Base-by-base conservation (phyloP, 441 rosid genomes). In the Eruca vesicaria region DNA sequence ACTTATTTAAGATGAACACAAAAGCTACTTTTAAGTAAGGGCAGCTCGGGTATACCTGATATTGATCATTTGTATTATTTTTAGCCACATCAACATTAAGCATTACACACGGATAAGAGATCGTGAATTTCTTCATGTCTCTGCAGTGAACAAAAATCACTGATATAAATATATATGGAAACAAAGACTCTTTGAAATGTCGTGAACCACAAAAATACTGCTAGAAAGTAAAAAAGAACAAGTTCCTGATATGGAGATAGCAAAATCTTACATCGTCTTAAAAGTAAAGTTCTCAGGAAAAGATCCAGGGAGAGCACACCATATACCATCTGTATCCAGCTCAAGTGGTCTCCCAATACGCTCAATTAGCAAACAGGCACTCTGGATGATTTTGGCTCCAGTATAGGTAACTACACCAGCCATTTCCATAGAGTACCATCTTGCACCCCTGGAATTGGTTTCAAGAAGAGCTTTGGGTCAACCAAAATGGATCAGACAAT, bases 361-460 rank as follows among this genome's bases (percentile, higher is more conserved):
- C 70, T 96, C 97, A 82, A 96, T 88, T 69, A 96, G 96, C 83
- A 94, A 82, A 68, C 91, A 93, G 74, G 99, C 99, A 82, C 88
- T 92, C 81, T 96, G 99, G 78, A 96, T 96, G 66, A 96, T 96
- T 87, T 96, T 96, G 78, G 98, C 99, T 76, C 99, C 99, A 66
- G 98, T 96, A 81, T 96, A 94, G 18, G 99, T 96, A 79, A 96
- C 99, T 64, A 93, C 99, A 74, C 99, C 98, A 78, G 99, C 99
- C 99, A 96, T 96, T 89, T 96, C 99, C 99, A 93, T 96, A 23
- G 99, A 96, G 83, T 93, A 96, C 99, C 99, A 93, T 84, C 99
- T 92, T 80, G 99, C 99, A 78, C 99, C 99, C 87, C 99, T 96
- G 79, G 67, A 77, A 69, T 65, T 78, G 41, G 79, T 77, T 71